These are phyloP conservation scores for Cyberlindnera maritima DNA, from an alignment of 805 yeast genomes.

Conservation along the genomic window DNA sequence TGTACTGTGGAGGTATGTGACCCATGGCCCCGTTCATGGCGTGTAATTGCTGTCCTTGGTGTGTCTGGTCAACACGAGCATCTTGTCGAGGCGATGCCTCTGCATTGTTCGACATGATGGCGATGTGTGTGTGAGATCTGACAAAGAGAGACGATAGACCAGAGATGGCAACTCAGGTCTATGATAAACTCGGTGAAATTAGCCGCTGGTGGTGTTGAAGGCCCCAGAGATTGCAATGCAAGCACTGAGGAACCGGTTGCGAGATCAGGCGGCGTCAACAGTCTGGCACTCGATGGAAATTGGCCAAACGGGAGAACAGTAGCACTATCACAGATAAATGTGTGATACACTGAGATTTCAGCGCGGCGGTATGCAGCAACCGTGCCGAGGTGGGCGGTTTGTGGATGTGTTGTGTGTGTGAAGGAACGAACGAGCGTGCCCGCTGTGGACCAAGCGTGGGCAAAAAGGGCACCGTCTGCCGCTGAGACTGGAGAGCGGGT, in stretches of 20 bases:
- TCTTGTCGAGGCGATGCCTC: conserved; percentile 11
- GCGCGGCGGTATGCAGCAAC: not conserved
- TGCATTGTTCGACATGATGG: conserved; percentile 6
- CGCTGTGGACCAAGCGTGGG: not conserved
- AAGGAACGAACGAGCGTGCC: conserved; percentile 1
- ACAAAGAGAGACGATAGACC: not conserved
- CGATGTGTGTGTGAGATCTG: not conserved
- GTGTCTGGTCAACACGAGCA: not conserved
- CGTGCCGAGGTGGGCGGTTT: not conserved
- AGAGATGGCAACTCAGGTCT: not conserved
- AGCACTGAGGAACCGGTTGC: no score
- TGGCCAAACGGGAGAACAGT: not conserved
- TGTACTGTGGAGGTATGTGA: conserved; percentile 4
- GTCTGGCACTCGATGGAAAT: not conserved
- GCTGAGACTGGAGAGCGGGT: not conserved
- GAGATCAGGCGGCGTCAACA: not conserved
- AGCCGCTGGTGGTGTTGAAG: not conserved
- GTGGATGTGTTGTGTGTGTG: not conserved
- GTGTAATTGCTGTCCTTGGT: conserved; percentile 5
- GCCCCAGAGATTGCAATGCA: no score
- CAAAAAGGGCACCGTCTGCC: not conserved
- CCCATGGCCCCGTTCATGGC: not conserved
- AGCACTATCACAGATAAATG: not conserved
- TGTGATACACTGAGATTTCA: not conserved
- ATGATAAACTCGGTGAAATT: not conserved